Evolutionary conservation across 176 grass and related monocot species (phyloP).

Genomic region (Oryza punctata): DNA sequence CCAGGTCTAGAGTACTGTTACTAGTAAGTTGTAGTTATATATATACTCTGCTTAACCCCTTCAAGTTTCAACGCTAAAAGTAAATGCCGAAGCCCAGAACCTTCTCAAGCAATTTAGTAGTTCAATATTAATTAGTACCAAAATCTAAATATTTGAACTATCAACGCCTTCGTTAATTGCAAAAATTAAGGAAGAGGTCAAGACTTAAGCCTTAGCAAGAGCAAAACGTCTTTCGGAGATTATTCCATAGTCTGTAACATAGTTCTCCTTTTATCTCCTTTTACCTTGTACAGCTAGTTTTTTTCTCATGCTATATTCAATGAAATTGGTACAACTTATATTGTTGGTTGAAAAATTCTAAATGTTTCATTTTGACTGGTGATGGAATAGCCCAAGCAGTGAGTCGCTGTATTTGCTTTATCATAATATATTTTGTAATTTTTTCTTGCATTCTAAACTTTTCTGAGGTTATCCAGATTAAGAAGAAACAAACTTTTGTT

Average conservation of each 20-base stretch:
- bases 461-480: background rate
- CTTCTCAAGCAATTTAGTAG: background rate
- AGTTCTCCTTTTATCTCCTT: too few species aligned
- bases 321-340: too few species aligned
- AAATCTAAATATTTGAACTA: too few species aligned
- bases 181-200: too few species aligned
- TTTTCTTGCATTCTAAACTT: background rate
- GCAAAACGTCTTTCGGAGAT: too few species aligned
- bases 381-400: background rate
- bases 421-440: background rate
- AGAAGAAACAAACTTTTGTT: background rate
- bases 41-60: background rate
- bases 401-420: background rate
- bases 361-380: background rate
- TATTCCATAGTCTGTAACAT: too few species aligned
- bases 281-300: too few species aligned
- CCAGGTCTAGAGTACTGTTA: background rate
- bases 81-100: slow-evolving; percentile 11
- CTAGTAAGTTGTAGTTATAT: background rate
- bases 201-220: too few species aligned
- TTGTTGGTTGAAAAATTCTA: too few species aligned
- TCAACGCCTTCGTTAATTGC: too few species aligned
- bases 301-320: too few species aligned
- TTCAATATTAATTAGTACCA: too few species aligned
- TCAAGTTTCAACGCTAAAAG: background rate